phyloP scores from a whole-genome alignment of 352 stramenopile genomes.

The Phytophthora cajani region DNA sequence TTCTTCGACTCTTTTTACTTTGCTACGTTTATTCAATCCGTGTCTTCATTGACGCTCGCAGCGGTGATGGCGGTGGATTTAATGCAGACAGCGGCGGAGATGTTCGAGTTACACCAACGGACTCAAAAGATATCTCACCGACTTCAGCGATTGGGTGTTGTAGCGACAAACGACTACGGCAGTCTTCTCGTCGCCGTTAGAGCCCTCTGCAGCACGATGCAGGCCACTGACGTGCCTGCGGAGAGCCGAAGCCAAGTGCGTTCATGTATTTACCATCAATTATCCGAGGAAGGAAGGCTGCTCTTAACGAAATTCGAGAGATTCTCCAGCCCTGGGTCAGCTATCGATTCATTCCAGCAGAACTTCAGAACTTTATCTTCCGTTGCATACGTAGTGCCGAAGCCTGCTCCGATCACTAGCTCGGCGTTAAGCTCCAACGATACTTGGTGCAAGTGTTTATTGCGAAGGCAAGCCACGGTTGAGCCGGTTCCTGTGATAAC shows the following conservation, averaged over 20 bases:
- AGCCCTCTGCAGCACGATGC: not conserved
- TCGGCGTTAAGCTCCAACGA: not conserved
- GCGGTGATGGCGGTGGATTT: conserved; percentile 8
- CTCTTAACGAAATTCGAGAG: not conserved
- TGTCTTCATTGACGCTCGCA: not conserved
- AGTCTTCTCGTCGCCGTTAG: conserved; percentile 2
- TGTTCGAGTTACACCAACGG: conserved; percentile 10
- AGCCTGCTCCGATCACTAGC: not conserved
- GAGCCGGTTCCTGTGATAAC: not conserved
- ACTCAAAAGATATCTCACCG: conserved; percentile 1
- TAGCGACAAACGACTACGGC: not conserved
- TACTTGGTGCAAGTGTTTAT: not conserved
- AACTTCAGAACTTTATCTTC: conserved; percentile 2
- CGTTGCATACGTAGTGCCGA: not conserved
- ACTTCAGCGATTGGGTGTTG: not conserved
- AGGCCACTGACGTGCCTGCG: not conserved
- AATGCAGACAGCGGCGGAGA: conserved; percentile 7
- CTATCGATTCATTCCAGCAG: conserved; percentile 3
- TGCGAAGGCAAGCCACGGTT: not conserved
- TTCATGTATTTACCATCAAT: conserved; percentile 19
- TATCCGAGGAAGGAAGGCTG: not conserved
- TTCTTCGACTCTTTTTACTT: conserved; percentile 22
- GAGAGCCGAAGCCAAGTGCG: conserved; percentile 6
- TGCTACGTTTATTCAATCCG: conserved; percentile 4
- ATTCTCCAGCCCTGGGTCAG: not conserved